A percentile compares a stretch with the other conserved stretches of the same genome.
These are phyloP conservation scores for Coniochaeta sp. DNA, from an alignment of 2,329 filamentous ascomycete genomes.

Conservation along the genomic window DNA sequence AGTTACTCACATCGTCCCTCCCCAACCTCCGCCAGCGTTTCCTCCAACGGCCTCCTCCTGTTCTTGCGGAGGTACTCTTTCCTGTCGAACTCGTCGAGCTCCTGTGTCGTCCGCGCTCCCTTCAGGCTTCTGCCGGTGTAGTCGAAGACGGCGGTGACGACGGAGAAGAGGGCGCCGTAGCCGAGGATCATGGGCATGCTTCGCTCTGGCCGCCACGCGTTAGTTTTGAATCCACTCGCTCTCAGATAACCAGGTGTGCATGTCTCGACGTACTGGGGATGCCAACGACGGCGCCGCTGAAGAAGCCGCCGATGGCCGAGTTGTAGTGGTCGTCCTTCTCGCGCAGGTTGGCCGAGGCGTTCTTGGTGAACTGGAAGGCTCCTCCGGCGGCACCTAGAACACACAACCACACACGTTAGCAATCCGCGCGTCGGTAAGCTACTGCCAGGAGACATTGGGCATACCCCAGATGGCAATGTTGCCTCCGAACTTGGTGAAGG, in stretches of 20 bases:
- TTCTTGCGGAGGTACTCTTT: conserved; percentile 69
- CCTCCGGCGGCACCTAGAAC: conserved; percentile 61
- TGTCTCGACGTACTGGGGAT: conserved; percentile 60
- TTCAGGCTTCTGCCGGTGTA: conserved; percentile 58
- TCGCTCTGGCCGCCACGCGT: conserved; percentile 39
- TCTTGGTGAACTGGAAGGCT: conserved; percentile 70
- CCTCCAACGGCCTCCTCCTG: conserved; percentile 66
- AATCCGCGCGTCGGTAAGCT: no score
- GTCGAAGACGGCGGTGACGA: conserved; percentile 56
- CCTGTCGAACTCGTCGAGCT: conserved; percentile 65
- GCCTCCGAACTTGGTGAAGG: conserved; percentile 72
- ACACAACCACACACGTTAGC: not conserved
- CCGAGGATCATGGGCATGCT: conserved; percentile 66
- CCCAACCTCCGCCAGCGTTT: conserved; percentile 75
- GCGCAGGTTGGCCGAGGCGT: conserved; percentile 75
- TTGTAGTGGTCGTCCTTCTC: conserved; percentile 77
- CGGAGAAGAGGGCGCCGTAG: conserved; percentile 51
- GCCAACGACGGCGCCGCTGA: conserved; percentile 66
- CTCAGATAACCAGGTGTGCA: conserved; percentile 6
- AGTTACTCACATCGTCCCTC: conserved; percentile 70
- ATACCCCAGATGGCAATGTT: conserved; percentile 64
- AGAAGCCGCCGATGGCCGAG: conserved; percentile 67
- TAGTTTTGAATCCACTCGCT: not conserved
- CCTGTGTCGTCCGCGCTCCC: conserved; percentile 36
- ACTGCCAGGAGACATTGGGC: conserved; percentile 11